Base-by-base conservation (phyloP, 2,329 filamentous ascomycete genomes). In the Dendryphion nanum region DNA sequence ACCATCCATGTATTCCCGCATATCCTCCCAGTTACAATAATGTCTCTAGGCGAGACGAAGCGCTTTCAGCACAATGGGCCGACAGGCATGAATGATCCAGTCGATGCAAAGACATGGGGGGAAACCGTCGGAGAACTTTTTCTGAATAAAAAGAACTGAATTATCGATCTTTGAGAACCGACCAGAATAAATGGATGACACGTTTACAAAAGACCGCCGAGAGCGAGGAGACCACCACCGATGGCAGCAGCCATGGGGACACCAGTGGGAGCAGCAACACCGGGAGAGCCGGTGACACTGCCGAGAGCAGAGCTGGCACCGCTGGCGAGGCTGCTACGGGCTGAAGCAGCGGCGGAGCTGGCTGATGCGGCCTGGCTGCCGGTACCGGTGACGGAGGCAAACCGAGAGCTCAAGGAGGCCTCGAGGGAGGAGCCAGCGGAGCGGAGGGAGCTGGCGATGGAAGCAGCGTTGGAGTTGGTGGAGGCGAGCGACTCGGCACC, bases 171-270 rank as follows among this genome's bases (percentile, higher is more conserved):
- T 24, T n/a, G 21, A 24, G n/a, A 24, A 24, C 21, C 21, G 21
- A 24, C 21, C 21, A 24, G n/a, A 24, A n/a, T n/a, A n/a, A n/a
- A n/a, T n/a, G n/a, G n/a, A n/a, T n/a, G n/a, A n/a, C n/a, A n/a
- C n/a, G 23, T 26, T 30, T 64, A 64, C 55, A 65, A 59, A 28
- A 63, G 55, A 44, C 56, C 57, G 18, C 58, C 61, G 33, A 53
- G 28, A 20, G 57, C 51, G 38, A 62, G 38, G 33, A 62, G 37
- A 45, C 58, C 59, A 47, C 50, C 59, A 40, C 54, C 59, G 15
- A 58, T 39, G 33, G 55, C 59, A 19, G 59, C 62, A 44, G 63
- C 53, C 23, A 47, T 55, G 10, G 60, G 57, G 23, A 61, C 41
- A 20, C 45, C 53, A 33, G 51, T 55, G 17, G 53, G 46, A 24